Conservation (phyloP, 805 yeast species). For the Kodamaea sagamina region DNA sequence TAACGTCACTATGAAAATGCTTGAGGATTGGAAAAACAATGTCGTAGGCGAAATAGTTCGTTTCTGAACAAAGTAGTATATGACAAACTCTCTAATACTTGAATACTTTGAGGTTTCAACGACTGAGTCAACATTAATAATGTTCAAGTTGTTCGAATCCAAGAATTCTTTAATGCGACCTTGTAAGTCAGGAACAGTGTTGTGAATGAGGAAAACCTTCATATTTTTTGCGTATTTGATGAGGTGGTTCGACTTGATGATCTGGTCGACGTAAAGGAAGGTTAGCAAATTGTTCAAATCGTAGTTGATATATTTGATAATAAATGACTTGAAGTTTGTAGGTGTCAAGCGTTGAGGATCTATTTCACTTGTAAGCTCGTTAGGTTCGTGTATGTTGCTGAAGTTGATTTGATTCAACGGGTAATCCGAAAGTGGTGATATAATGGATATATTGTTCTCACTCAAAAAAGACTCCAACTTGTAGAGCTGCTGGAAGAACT, state of each 20-base stretch:
- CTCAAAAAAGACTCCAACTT: conserved; percentile 12
- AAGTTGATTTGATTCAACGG: conserved; percentile 12
- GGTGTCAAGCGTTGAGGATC: neutral
- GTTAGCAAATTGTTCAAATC: conserved; percentile 24
- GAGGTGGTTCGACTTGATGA: conserved; percentile 30
- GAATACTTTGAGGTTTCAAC: conserved; percentile 13
- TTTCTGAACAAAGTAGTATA: conserved; percentile 17
- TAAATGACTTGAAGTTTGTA: conserved; percentile 12
- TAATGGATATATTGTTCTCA: conserved; percentile 7
- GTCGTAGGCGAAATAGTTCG: conserved; percentile 6
- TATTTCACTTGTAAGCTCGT: neutral
- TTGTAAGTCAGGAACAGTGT: conserved; percentile 3
- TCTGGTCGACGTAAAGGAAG: conserved; percentile 27
- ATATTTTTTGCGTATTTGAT: conserved; percentile 27
- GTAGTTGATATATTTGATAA: conserved; percentile 28
- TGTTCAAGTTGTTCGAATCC: neutral
- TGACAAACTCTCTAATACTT: conserved; percentile 20
- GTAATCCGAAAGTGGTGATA: conserved; percentile 16
- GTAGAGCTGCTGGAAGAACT: conserved; percentile 16
- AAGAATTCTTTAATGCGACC: conserved; percentile 2
- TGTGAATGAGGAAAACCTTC: conserved; percentile 26
- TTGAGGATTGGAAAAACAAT: conserved; percentile 8
- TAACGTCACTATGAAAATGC: neutral
- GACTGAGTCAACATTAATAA: conserved; percentile 9
- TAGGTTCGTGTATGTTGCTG: neutral